A percentile compares a stretch with the other conserved stretches of the same genome.
Conservation (phyloP, 805 yeast genomes). For the Candida peoriensis region DNA sequence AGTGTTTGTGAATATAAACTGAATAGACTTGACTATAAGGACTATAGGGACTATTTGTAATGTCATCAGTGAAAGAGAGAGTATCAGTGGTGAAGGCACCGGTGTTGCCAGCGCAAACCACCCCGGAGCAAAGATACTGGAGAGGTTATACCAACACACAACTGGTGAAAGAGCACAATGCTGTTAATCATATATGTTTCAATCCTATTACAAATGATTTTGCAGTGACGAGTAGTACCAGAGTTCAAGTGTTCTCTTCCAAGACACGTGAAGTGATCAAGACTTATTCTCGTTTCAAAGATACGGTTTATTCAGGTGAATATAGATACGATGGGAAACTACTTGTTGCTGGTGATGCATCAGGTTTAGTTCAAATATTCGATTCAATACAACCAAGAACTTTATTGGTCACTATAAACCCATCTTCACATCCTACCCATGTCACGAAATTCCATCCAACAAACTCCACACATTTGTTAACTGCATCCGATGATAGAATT, state of each 20-base stretch:
- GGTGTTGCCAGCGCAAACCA: conserved; percentile 74
- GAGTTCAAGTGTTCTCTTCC: conserved; percentile 91
- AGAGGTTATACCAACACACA: conserved; percentile 81
- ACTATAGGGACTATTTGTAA: conserved; percentile 29
- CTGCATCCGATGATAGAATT: conserved; percentile 88
- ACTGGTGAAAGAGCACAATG: conserved; percentile 87
- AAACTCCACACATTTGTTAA: conserved; percentile 64
- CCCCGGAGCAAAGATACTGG: conserved; percentile 95
- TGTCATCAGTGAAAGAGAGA: conserved; percentile 73
- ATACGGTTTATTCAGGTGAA: conserved; percentile 87
- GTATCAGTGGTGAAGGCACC: conserved; percentile 65
- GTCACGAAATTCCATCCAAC: conserved; percentile 89
- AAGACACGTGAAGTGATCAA: conserved; percentile 87
- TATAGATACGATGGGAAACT: conserved; percentile 88
- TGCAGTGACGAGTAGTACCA: conserved; percentile 86
- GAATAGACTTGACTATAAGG: too few relatives aligned
- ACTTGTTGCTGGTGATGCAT: conserved; percentile 90
- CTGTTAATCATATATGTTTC: conserved; percentile 83
- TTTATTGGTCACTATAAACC: conserved; percentile 71
- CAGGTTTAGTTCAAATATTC: conserved; percentile 87
- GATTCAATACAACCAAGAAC: conserved; percentile 80
- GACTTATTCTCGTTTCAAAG: conserved; percentile 84
- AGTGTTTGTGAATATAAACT: too few relatives aligned
- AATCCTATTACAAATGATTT: conserved; percentile 86
- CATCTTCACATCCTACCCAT: conserved; percentile 85